A percentile compares a stretch with the other conserved stretches of the same genome.
phyloP scores from a whole-genome alignment of 1,139 yeast species.

The Trichomonascaceae sp. region DNA sequence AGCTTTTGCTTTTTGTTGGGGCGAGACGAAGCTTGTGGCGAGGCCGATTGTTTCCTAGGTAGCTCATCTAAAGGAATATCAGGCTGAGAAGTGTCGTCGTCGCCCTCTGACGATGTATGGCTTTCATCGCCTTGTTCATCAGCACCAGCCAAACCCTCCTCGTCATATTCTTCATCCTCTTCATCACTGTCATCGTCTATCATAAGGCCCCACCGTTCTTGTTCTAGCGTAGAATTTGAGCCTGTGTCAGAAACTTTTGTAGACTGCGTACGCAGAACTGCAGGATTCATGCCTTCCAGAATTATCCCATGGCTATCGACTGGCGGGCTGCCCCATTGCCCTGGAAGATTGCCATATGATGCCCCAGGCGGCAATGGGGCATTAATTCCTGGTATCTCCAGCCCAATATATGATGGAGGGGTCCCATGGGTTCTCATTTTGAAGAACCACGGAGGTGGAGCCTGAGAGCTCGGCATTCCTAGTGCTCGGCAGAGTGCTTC shows the following conservation, averaged over 20 bases:
- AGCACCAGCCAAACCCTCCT: constrained; percentile 20
- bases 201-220: constrained; percentile 24
- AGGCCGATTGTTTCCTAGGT: no score
- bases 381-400: constrained; percentile 45
- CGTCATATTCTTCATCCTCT: constrained; percentile 22
- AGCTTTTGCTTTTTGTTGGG: not conserved
- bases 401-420: constrained; percentile 70
- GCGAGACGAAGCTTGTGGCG: no score
- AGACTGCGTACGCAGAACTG: constrained; percentile 9
- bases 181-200: constrained; percentile 21
- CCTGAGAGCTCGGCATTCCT: constrained; percentile 44
- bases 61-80: no score
- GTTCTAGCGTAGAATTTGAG: constrained; percentile 20
- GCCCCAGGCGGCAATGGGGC: constrained; percentile 29
- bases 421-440: constrained; percentile 63
- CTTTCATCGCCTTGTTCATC: constrained; percentile 14
- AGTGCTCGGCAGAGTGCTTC: constrained; percentile 49
- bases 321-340: constrained; percentile 32
- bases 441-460: constrained; percentile 72
- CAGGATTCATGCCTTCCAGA: constrained; percentile 26
- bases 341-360: constrained; percentile 29
- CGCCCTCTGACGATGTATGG: no score
- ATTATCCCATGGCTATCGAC: constrained; percentile 23
- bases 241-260: constrained; percentile 27
- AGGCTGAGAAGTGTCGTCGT: no score